Percentiles rank a stretch among this genome's conserved stretches.
Evolutionary conservation across 73 alveolate species (phyloP).

Genomic region (Paramecium sexaurelia): DNA sequence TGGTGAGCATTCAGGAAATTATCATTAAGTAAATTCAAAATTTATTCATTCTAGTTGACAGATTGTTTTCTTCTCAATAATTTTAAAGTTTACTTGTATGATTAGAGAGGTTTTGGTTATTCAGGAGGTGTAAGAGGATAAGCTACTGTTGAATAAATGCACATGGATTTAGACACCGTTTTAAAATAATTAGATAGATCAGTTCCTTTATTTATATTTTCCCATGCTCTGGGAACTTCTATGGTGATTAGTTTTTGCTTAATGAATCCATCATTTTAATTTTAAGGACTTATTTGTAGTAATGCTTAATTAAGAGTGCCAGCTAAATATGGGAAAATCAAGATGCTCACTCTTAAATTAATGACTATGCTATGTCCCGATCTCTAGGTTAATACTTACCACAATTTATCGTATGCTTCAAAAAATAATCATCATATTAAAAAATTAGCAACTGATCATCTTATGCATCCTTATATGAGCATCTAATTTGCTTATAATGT

Average conservation of each 20-base stretch:
- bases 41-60: neutral
- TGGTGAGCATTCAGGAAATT: slow-evolving; percentile 56
- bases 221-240: slow-evolving; percentile 50
- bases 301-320: slow-evolving; percentile 44
- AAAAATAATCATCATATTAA: slow-evolving; percentile 47
- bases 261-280: slow-evolving; percentile 26
- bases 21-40: neutral
- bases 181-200: slow-evolving; percentile 12
- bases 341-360: slow-evolving; percentile 31
- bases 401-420: slow-evolving; percentile 47
- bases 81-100: slow-evolving; percentile 19
- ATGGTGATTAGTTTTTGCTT: slow-evolving; percentile 41
- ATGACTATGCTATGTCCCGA: slow-evolving; percentile 43
- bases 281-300: slow-evolving; percentile 15
- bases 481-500: slow-evolving; percentile 40
- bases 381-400: slow-evolving; percentile 22
- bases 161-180: slow-evolving; percentile 26
- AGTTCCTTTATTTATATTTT: slow-evolving; percentile 34
- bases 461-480: slow-evolving; percentile 38
- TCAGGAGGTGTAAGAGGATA: slow-evolving; percentile 47
- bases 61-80: neutral
- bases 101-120: slow-evolving; percentile 56
- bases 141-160: slow-evolving; percentile 54
- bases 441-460: slow-evolving; percentile 53
- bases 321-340: slow-evolving; percentile 47